Base-by-base conservation (phyloP, 805 yeast genomes). In the Clavispora asparagi region DNA sequence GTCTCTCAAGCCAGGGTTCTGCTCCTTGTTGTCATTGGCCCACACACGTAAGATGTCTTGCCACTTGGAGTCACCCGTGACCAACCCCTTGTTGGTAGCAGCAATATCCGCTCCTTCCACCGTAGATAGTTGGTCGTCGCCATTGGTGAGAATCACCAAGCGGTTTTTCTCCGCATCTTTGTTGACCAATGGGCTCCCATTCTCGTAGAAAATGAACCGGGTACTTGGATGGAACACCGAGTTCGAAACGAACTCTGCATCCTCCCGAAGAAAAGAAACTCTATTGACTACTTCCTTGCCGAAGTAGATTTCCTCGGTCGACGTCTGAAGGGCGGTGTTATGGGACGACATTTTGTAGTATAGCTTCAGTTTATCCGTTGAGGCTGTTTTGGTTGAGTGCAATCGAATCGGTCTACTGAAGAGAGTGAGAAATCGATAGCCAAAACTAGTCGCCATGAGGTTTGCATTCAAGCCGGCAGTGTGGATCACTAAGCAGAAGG, bases 251-350 rank as follows among this genome's bases (percentile, higher is more conserved):
- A 82, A 82, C 27, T 68, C 74, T 14, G 63, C 39, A 58, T 84
- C 79, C 23, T 78, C 78, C 32, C 92, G 65, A 42, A 84, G 64
- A 54, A 83, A 85, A 14, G 85, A 77, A 6, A 85, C 78, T 47
- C 92, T 65, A 60, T 84, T 82, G 46, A 85, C 66, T 6, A 77
- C 79, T 48, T 72, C 79, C 13, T 74, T 74, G 17, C 80, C 75
- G 53, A 71, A 79, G 50, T 69, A 69, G 23, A 61, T 56, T 28
- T 54, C 58, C 31, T 52, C 45, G 12, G 37, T 19, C 9, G 43
- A 40, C 19, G 44, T 39, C 16, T 43, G 42, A 25, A 44, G 29
- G 12, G 31, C 33, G 16, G 38, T 30, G 30, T 19, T 27, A 28
- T 39, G 43, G n/a, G 46, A 42, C 28, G 48, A 40, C 57, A 54